Evolutionary conservation across 805 yeast genomes (phyloP).

Genomic region (Candida cerambycidarum): DNA sequence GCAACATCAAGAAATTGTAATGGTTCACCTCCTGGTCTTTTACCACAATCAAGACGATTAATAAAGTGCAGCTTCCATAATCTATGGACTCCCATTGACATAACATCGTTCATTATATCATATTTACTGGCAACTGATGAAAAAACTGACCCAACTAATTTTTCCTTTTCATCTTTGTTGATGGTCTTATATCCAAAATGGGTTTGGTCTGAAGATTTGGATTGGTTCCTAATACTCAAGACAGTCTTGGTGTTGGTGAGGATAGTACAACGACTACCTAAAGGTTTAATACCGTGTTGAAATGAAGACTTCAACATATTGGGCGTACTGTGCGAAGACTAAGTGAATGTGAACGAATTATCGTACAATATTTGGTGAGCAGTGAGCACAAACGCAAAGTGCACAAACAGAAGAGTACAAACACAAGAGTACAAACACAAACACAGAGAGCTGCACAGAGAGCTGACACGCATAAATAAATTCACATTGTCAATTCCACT

Average conservation of each 20-base stretch:
- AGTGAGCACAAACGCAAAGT: no score
- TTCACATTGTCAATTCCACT: background rate
- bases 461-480: no score
- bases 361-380: no score
- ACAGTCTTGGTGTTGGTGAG: background rate
- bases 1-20: constrained; percentile 92
- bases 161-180: constrained; percentile 74
- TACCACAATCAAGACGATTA: constrained; percentile 86
- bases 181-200: constrained; percentile 93
- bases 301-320: no score
- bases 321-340: no score
- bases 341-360: background rate
- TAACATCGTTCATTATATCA: constrained; percentile 96
- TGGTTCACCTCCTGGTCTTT: constrained; percentile 81
- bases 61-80: constrained; percentile 94
- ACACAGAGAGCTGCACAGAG: no score
- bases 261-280: no score
- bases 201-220: constrained; percentile 50
- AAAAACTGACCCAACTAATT: constrained; percentile 81
- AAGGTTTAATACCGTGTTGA: no score
- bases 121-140: constrained; percentile 92
- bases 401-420: background rate
- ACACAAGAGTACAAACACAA: no score
- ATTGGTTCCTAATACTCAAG: constrained; percentile 1
- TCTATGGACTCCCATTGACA: constrained; percentile 94